These are phyloP conservation scores for Claviceps fusiformis DNA, from an alignment of 2,329 filamentous ascomycete genomes.

Conservation along the genomic window DNA sequence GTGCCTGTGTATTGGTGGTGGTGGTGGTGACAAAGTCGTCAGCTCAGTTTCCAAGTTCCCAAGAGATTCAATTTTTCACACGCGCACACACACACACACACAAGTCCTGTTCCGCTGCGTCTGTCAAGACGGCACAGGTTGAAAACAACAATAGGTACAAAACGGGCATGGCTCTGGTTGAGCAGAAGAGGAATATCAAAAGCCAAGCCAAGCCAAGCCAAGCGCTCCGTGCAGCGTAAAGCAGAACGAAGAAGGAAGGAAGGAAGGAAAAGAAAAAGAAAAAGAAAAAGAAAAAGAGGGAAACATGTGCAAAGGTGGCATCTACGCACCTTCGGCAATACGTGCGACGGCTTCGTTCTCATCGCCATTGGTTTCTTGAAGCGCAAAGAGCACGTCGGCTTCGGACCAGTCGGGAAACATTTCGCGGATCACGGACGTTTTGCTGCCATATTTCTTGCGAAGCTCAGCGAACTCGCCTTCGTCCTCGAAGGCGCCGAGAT, in stretches of 20 bases:
- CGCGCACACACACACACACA: no score
- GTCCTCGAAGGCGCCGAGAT: slow-evolving; percentile 52
- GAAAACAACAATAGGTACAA: background rate
- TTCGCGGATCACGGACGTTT: slow-evolving; percentile 73
- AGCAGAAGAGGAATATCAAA: background rate
- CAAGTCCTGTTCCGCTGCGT: background rate
- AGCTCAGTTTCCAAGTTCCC: slow-evolving; percentile 2
- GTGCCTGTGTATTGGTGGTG: slow-evolving; percentile 37
- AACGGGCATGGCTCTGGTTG: background rate
- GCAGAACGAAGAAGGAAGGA: background rate
- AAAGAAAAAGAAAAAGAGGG: background rate
- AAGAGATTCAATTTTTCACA: background rate
- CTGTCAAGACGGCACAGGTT: background rate
- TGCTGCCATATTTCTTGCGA: slow-evolving; percentile 74
- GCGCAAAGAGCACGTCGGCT: slow-evolving; percentile 81
- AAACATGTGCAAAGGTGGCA: slow-evolving; percentile 9
- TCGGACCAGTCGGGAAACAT: slow-evolving; percentile 94
- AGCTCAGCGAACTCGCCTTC: slow-evolving; percentile 84
- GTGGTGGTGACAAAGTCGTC: slow-evolving; percentile 2
- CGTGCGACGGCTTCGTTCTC: slow-evolving; percentile 60
- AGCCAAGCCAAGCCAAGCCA: no score
- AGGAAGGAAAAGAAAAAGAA: background rate
- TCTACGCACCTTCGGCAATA: slow-evolving; percentile 58
- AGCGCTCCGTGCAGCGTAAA: background rate
- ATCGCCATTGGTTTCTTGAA: slow-evolving; percentile 78